Base-by-base conservation (phyloP, 306 rosid species). In the Senna siamea region DNA sequence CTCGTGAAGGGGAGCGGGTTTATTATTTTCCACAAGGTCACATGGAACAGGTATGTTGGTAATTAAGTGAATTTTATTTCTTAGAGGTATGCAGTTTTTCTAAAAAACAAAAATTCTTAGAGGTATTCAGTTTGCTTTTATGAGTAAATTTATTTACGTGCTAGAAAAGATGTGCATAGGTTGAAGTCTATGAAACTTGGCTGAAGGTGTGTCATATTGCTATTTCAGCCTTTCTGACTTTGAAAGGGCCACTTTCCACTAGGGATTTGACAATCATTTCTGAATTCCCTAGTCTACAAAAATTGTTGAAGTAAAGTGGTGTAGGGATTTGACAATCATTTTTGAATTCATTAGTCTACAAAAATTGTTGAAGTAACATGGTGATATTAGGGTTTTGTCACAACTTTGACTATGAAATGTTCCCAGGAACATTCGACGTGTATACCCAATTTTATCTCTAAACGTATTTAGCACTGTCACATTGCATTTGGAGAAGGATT, bases 21-120 rank as follows among this genome's bases (percentile, higher is more conserved):
- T 93, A 91, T 80, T 93, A 93, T 85, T 93, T 89, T 76, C 98
- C 96, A 3, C 98, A 93, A 85, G 98, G 98, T 83, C 98, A 93
- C 54, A 93, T 93, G 98, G 98, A 93, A 82, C 98, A 93, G 94
- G 98, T 93, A 81, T 63, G 15, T 44, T 46, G 32, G 30, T 47
- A 14, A 6, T 46, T 11, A 41, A 19, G 15, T 66, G 57, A 46
- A 26, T 43, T 46, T 19, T 32, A 4, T 8, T 32, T 47, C 5
- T 54, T 65, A 13, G 18, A 41, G 66, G 15, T 8, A 47, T 15
- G 14, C 20, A 19, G 51, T 64, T 56, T 35, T n/a, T n/a, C n/a
- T n/a, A n/a, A n/a, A n/a, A n/a, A n/a, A n/a, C n/a, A n/a, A n/a
- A n/a, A n/a, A 15, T 32, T 47, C 5, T 54, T 65, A 13, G 18